Evolutionary conservation across 2,329 filamentous ascomycete genomes (phyloP).

Genomic region (Talaromyces pinophilus): DNA sequence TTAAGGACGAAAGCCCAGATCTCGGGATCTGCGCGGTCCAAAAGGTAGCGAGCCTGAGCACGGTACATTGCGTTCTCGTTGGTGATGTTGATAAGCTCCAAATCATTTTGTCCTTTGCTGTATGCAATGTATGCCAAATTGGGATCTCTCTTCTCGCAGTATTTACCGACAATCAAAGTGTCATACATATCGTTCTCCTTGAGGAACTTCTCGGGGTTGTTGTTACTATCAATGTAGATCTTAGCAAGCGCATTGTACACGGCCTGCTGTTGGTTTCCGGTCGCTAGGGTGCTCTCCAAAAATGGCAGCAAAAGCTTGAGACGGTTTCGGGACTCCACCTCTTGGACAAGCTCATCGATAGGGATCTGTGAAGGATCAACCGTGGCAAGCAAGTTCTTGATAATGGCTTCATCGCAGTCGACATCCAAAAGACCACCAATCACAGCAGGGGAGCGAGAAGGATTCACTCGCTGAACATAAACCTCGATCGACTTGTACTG

Average conservation of each 20-base stretch:
- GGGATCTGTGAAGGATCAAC: constrained; percentile 83
- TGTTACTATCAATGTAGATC: constrained; percentile 99
- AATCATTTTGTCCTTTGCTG: constrained; percentile 92
- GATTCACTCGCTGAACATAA: constrained; percentile 96
- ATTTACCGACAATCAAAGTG: constrained; percentile 87
- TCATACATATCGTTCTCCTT: constrained; percentile 98
- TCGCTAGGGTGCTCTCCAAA: constrained; percentile 85
- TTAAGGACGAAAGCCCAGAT: constrained; percentile 94
- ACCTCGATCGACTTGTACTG: constrained; percentile 99
- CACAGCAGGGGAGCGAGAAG: constrained; percentile 83
- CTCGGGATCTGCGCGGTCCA: constrained; percentile 85
- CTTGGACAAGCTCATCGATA: constrained; percentile 88
- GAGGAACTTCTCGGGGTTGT: constrained; percentile 94
- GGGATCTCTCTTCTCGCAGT: constrained; percentile 97
- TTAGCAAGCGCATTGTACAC: constrained; percentile 97
- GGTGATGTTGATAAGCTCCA: constrained; percentile 95
- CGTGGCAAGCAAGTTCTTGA: constrained; percentile 84
- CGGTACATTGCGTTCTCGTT: constrained; percentile 99
- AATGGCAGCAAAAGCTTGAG: constrained; percentile 95
- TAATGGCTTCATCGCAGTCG: constrained; percentile 94
- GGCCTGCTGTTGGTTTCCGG: constrained; percentile 92
- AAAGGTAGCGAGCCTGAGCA: constrained; percentile 90
- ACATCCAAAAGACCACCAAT: constrained; percentile 93
- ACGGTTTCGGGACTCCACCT: constrained; percentile 94
- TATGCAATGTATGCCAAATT: constrained; percentile 95